These are phyloP conservation scores for Myxozyma lipomycoides DNA, from an alignment of 805 yeast species.

Conservation along the genomic window DNA sequence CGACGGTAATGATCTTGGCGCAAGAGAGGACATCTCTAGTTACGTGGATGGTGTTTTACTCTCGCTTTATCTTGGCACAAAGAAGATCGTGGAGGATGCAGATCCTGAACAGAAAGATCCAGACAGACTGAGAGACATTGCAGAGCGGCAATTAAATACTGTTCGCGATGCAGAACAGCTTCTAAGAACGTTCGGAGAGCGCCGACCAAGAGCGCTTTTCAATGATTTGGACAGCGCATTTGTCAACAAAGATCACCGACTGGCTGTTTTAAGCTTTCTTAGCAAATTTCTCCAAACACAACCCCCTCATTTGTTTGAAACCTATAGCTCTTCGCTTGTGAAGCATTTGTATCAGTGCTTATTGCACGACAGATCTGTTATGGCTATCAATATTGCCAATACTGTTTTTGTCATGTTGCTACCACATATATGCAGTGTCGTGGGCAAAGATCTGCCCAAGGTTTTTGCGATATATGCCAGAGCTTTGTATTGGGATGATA, in stretches of 20 bases:
- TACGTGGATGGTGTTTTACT: conserved; percentile 32
- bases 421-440: conserved; percentile 45
- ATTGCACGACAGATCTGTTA: conserved; percentile 43
- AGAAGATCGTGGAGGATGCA: conserved; percentile 16
- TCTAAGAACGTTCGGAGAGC: conserved; percentile 44
- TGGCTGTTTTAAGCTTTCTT: conserved; percentile 36
- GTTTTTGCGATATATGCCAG: conserved; percentile 47
- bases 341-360: conserved; percentile 41
- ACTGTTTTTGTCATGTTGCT: conserved; percentile 42
- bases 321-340: conserved; percentile 41
- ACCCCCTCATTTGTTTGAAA: conserved; percentile 35
- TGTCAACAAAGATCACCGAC: conserved; percentile 37
- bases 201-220: conserved; percentile 41
- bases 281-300: conserved; percentile 37
- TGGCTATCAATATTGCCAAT: conserved; percentile 40
- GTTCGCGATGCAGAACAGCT: conserved; percentile 44
- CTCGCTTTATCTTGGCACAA: conserved; percentile 22
- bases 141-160: conserved; percentile 50
- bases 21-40: conserved; percentile 29
- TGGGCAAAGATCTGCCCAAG: conserved; percentile 40
- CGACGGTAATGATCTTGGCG: conserved; percentile 11
- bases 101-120: neutral
- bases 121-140: conserved; percentile 13
- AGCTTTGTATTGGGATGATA: conserved; percentile 40
- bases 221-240: conserved; percentile 40